phyloP scores from a whole-genome alignment of 345 rosid species.

The Fremontodendron californicum region DNA sequence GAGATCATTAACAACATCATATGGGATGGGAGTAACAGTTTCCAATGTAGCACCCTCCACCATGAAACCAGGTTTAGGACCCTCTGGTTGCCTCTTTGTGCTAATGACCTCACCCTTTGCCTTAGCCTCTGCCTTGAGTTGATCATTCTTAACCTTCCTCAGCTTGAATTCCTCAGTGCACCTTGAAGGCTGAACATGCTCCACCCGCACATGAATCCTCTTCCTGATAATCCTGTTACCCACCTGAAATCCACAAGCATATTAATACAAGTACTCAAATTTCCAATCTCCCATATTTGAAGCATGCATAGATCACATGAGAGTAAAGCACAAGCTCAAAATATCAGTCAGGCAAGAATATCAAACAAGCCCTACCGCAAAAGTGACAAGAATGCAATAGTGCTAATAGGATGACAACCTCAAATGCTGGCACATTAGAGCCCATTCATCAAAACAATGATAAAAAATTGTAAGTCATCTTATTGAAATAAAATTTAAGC shows the following conservation, averaged over 20 bases:
- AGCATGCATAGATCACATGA: not conserved
- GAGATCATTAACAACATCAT: constrained; percentile 73
- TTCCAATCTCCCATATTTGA: not conserved
- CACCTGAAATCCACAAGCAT: not conserved
- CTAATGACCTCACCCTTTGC: constrained; percentile 55
- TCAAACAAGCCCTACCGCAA: not conserved
- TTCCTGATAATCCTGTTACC: constrained; percentile 59
- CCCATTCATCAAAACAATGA: not conserved
- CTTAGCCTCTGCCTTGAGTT: constrained; percentile 47
- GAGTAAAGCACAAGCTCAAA: not conserved
- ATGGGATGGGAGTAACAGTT: constrained; percentile 72
- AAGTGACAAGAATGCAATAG: not conserved
- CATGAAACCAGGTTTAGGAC: constrained; percentile 75
- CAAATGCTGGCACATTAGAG: not conserved
- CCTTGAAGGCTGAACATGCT: constrained; percentile 66
- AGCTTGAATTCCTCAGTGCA: constrained; percentile 57
- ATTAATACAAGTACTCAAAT: not conserved
- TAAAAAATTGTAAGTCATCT: not conserved
- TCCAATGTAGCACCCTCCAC: constrained; percentile 65
- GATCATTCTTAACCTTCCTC: constrained; percentile 59
- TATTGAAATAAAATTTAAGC: not conserved
- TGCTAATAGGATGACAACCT: not conserved
- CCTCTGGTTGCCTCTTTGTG: constrained; percentile 70
- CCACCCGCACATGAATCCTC: constrained; percentile 67
- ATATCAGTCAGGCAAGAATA: not conserved